Base-by-base conservation (phyloP, 495 filamentous ascomycete species). In the Tetracladium marchalianum region DNA sequence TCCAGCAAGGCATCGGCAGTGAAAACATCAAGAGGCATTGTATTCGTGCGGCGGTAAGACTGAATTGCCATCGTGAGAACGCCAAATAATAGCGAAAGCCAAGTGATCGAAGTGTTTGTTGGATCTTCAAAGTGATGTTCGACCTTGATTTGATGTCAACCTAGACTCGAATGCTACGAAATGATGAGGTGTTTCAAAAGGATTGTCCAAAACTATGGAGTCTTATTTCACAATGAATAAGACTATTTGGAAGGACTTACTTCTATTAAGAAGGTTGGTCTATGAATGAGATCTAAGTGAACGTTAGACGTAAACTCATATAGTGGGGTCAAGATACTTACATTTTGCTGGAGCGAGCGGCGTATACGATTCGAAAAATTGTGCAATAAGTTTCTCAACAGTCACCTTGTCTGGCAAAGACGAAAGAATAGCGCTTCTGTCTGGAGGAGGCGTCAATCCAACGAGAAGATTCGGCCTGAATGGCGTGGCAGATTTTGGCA, bases 321-420 rank as follows among this genome's bases (percentile, higher is more conserved):
- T 27, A 7, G 22, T 27, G 7, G 22, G 22, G 22, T 27, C 3
- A 7, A 27, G 41, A 41, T 24, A 54, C 47, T 50, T 40, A 54
- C 54, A 51, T 46, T 48, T 37, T 52, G 57, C 35, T 53, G 54
- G 36, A 63, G 68, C 16, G 58, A 65, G 33, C 60, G 70, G 66
- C 46, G 65, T 69, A 43, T 65, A 66, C 12, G 69, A 68, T 41
- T 64, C 60, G 49, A 77, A 73, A 50, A 73, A 76, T 34, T 66
- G 63, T 49, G 63, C 59, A 43, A 72, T 63, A 31, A 76, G 47
- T 46, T 64, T 57, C 37, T 68, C 70, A 24, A 61, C 57, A 5
- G 68, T 53, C 2, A 60, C 42, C 33, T 60, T 65, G 11, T 62
- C 44, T 15, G 72, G 68, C 15, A 75, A 49, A 39, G 66, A 51